These are phyloP conservation scores for Lachancea kluyveri DNA, from an alignment of 805 yeast genomes.

Conservation along the genomic window DNA sequence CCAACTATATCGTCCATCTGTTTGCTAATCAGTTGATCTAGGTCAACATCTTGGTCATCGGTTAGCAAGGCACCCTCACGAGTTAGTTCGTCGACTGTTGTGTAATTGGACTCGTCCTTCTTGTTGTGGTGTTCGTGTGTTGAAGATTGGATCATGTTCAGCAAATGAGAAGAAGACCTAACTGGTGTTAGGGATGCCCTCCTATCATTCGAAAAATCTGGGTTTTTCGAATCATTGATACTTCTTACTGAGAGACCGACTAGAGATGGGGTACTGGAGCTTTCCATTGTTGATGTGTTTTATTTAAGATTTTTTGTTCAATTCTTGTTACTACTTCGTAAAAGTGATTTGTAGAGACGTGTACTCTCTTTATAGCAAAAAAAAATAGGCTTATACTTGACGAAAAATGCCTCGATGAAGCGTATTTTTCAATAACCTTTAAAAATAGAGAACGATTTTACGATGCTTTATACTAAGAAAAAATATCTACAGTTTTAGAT, in stretches of 20 bases:
- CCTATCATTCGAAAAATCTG: constrained; percentile 16
- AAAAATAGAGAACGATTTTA: no score
- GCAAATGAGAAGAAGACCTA: constrained; percentile 9
- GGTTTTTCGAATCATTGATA: constrained; percentile 19
- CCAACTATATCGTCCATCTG: constrained; percentile 13
- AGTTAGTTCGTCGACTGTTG: constrained; percentile 29
- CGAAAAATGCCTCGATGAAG: no score
- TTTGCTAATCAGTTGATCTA: constrained; percentile 21
- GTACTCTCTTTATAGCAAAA: no score
- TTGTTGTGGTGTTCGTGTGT: constrained; percentile 6
- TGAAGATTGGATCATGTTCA: constrained; percentile 10
- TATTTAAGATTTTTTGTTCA: no score
- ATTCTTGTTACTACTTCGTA: no score
- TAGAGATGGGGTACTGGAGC: constrained; percentile 19
- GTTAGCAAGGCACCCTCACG: constrained; percentile 32
- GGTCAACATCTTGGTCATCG: constrained; percentile 27
- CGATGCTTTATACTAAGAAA: no score
- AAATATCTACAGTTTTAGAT: no score
- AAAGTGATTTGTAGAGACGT: no score
- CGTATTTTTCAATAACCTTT: no score
- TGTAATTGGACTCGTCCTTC: constrained; percentile 14
- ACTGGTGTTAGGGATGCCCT: constrained; percentile 4
- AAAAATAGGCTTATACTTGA: no score
- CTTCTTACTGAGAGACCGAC: constrained; percentile 27
- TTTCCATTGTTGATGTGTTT: constrained; percentile 4